These are phyloP conservation scores for Miscanthus sacchariflorus DNA, from an alignment of 202 grass and related monocot species.

Conservation along the genomic window DNA sequence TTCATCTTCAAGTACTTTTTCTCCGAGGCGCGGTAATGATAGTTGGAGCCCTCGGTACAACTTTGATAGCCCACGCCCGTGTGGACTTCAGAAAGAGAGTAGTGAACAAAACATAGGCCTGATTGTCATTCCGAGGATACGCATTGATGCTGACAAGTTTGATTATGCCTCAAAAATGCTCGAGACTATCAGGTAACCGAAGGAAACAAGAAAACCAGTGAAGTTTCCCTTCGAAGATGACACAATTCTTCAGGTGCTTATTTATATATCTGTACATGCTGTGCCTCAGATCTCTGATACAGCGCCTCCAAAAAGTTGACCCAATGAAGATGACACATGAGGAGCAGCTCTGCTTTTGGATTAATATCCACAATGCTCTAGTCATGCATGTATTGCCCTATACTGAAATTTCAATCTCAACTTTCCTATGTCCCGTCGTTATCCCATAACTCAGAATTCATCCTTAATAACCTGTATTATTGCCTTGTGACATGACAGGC, in stretches of 20 bases:
- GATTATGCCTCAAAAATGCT: constrained; percentile 92
- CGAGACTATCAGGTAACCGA: constrained; percentile 79
- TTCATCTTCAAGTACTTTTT: constrained; percentile 92
- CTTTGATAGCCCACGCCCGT: constrained; percentile 60
- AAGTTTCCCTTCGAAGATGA: background rate
- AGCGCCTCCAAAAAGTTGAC: constrained; percentile 79
- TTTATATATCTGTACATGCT: constrained; percentile 11
- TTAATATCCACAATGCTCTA: constrained; percentile 96
- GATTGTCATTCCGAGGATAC: constrained; percentile 80
- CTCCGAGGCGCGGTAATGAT: constrained; percentile 61
- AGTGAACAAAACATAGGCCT: constrained; percentile 53
- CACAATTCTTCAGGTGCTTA: constrained; percentile 1
- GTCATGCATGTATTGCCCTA: constrained; percentile 89
- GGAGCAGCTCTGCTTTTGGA: constrained; percentile 97
- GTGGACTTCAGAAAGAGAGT: constrained; percentile 61
- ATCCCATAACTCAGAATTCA: constrained; percentile 25
- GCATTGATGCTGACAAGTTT: constrained; percentile 81
- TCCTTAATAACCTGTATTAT: constrained; percentile 21
- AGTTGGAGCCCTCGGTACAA: constrained; percentile 74
- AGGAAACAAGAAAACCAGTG: constrained; percentile 7
- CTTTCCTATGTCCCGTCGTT: background rate
- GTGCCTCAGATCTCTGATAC: constrained; percentile 74
- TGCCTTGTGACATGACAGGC: constrained; percentile 62
- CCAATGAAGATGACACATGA: constrained; percentile 83
- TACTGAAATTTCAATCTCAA: constrained; percentile 1